phyloP scores from a whole-genome alignment of 352 stramenopile genomes.

The Nothophytophthora sp. region DNA sequence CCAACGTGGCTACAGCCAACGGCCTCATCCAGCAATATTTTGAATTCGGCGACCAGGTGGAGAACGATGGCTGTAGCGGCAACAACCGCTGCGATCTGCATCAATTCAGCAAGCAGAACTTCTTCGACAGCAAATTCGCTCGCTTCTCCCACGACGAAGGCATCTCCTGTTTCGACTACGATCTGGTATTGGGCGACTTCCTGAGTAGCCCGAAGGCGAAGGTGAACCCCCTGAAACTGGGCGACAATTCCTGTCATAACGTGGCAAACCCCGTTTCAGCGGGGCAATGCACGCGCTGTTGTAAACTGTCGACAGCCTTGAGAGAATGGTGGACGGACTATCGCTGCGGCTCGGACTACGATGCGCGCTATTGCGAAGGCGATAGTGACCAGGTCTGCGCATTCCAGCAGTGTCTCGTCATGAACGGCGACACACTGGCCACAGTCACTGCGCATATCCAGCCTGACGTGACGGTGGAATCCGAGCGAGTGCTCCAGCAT shows the following conservation, averaged over 20 bases:
- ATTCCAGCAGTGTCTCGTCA: constrained; percentile 58
- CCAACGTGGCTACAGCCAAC: constrained; percentile 31
- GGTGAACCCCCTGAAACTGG: constrained; percentile 37
- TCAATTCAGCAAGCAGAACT: constrained; percentile 36
- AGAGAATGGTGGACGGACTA: constrained; percentile 73
- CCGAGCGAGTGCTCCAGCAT: constrained; percentile 36
- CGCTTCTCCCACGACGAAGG: constrained; percentile 12
- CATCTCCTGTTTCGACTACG: constrained; percentile 33
- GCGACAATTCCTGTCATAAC: constrained; percentile 15
- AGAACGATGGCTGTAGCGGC: constrained; percentile 54
- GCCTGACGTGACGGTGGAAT: constrained; percentile 20
- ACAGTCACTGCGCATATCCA: constrained; percentile 34
- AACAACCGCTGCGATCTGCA: constrained; percentile 49
- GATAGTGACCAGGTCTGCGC: constrained; percentile 27
- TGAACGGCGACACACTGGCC: constrained; percentile 53
- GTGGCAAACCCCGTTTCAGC: constrained; percentile 28
- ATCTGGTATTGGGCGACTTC: constrained; percentile 26
- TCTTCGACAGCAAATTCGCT: constrained; percentile 36
- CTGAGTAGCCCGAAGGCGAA: constrained; percentile 14
- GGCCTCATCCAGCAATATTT: constrained; percentile 32
- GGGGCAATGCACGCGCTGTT: constrained; percentile 49
- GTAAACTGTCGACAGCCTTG: constrained; percentile 40
- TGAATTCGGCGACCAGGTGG: constrained; percentile 37
- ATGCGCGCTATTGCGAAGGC: constrained; percentile 37
- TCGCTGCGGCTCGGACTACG: constrained; percentile 53